A percentile compares a stretch with the other conserved stretches of the same genome.
Evolutionary conservation across 768 basidiomycete species (phyloP).

Genomic region (Lactarius quietus): DNA sequence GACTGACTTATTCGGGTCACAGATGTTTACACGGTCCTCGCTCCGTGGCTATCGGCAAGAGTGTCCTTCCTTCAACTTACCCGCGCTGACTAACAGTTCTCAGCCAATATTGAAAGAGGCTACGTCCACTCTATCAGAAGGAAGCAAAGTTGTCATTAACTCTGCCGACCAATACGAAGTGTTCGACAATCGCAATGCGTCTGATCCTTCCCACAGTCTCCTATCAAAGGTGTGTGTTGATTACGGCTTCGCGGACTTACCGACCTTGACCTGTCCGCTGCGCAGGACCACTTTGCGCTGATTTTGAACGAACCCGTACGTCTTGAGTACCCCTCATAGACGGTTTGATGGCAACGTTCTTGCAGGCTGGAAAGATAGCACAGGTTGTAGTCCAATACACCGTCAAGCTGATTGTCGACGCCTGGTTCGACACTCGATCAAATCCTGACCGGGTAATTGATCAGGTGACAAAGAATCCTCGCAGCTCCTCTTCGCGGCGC

Average conservation of each 20-base stretch:
- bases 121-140: constrained; percentile 53
- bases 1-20: constrained; percentile 2
- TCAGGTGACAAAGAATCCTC: constrained; percentile 33
- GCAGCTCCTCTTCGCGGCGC: background rate
- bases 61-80: background rate
- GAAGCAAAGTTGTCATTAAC: constrained; percentile 67
- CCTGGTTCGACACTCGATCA: constrained; percentile 48
- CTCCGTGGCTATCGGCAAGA: constrained; percentile 58
- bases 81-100: background rate
- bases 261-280: background rate
- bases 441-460: constrained; percentile 46
- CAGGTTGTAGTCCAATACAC: constrained; percentile 59
- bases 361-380: constrained; percentile 61
- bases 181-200: constrained; percentile 62
- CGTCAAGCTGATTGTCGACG: constrained; percentile 57
- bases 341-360: background rate
- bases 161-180: constrained; percentile 68
- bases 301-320: constrained; percentile 61
- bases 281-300: constrained; percentile 65
- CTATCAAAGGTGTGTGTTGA: constrained; percentile 50
- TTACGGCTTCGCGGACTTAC: no score
- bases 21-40: constrained; percentile 65
- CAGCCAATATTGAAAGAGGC: constrained; percentile 62
- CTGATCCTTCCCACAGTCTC: constrained; percentile 70
- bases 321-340: background rate